Evolutionary conservation across 75 land plant species (phyloP), one percentile per base, ranked within the genome.

Genomic region (Ceratopteris richardii): DNA sequence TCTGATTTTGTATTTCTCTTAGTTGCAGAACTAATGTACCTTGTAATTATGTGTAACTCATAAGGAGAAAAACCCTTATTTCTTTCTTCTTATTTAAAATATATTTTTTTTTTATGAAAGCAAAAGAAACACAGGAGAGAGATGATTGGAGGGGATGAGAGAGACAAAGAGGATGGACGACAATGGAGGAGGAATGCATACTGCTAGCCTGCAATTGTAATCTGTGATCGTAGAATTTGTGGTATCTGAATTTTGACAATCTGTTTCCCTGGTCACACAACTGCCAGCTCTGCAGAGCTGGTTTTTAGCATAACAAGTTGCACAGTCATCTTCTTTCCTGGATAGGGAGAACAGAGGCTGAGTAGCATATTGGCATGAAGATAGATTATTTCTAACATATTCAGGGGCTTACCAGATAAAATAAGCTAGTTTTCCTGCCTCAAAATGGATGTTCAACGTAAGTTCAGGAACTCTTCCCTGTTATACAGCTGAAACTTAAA

Each of bases 391-490:
- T 4, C 9, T n/a, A n/a, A n/a, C n/a, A 4, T 33, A 4, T 33
- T 9, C 9, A 33, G 37, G 37, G 3, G 37, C 48, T 46, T 20
- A 46, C 48, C 48, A 46, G 48, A 46, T 17, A 17, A 46, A 3
- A 17, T 46, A 17, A n/a, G 14, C 17, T n/a, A 46, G 14, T 46
- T 46, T 46, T 46, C 48, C 48, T 20, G 5, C 48, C 14, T n/a
- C 48, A 46, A 46, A 46, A 46, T 46, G 21, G 3, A 46, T 17
- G 48, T 46, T 14, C 14, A 46, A 46, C 17, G 48, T 46, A 46
- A 46, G 48, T 14, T 17, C 48, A n/a, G 48, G 48, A 46, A 46
- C 48, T 46, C 48, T 46, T 46, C 48, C 48, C 48, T 46, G 48
- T n/a, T 3, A 46, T n/a, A 20, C 14, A 46, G 17, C n/a, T n/a